Evolutionary conservation across 805 yeast species (phyloP).

Genomic region (Cyberlindnera samutprakarnensis): DNA sequence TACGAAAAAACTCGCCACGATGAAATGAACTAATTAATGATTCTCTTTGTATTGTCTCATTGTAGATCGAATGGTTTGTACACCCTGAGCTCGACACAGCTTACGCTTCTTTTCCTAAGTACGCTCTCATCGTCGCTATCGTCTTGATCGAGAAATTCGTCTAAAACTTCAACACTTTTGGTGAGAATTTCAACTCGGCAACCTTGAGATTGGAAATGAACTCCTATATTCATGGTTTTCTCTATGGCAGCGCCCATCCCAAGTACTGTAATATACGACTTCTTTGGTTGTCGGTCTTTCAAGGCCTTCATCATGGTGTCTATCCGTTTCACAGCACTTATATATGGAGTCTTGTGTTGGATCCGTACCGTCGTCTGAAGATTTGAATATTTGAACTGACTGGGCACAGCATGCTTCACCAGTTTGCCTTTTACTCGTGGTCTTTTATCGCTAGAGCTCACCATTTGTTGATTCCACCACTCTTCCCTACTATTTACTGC

Average conservation of each 20-base stretch:
- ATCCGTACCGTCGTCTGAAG: conserved; percentile 45
- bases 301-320: conserved; percentile 42
- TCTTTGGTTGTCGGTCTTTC: conserved; percentile 34
- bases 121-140: conserved; percentile 24
- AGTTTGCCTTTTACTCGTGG: conserved; percentile 27
- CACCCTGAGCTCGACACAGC: conserved; percentile 37
- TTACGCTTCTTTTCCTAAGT: conserved; percentile 29
- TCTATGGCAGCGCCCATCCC: conserved; percentile 77
- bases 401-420: conserved; percentile 50
- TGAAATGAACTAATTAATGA: background rate
- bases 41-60: background rate
- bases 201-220: conserved; percentile 46
- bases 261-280: conserved; percentile 42
- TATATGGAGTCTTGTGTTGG: conserved; percentile 61
- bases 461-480: background rate
- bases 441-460: no score
- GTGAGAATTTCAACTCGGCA: conserved; percentile 55
- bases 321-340: conserved; percentile 64
- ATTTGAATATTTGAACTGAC: conserved; percentile 34
- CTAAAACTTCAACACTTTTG: conserved; percentile 59
- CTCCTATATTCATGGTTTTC: conserved; percentile 54
- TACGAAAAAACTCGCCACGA: conserved; percentile 17
- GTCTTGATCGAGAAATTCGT: conserved; percentile 44
- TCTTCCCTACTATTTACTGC: no score
- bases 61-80: conserved; percentile 12